Evolutionary conservation across 176 grass and related monocot genomes (phyloP).

Genomic region (Juncus effusus): DNA sequence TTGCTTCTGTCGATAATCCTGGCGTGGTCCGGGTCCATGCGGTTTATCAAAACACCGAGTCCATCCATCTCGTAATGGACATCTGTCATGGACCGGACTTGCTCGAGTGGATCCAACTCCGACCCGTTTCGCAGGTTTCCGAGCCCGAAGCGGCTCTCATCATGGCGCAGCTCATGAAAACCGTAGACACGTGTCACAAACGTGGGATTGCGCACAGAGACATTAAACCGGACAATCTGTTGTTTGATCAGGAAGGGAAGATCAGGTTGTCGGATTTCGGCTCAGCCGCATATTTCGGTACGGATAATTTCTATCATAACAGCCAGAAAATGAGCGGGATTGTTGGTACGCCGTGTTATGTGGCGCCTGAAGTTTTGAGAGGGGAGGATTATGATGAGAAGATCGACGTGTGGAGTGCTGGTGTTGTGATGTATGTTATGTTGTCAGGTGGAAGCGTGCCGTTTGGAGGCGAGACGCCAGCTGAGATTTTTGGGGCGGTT

Average conservation of each 20-base stretch:
- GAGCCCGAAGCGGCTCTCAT: conserved; percentile 48
- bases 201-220: conserved; percentile 72
- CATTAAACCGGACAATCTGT: conserved; percentile 86
- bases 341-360: conserved; percentile 82
- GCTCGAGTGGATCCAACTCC: conserved; percentile 53
- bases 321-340: conserved; percentile 37
- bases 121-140: conserved; percentile 39
- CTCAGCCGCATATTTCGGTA: conserved; percentile 51
- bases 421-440: conserved; percentile 65
- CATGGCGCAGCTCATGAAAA: conserved; percentile 49
- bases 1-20: conserved; percentile 52
- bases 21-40: conserved; percentile 51
- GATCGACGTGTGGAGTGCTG: conserved; percentile 87
- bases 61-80: conserved; percentile 77
- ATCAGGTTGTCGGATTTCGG: conserved; percentile 72
- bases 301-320: background rate
- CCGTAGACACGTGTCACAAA: conserved; percentile 61
- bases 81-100: conserved; percentile 64
- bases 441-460: conserved; percentile 67
- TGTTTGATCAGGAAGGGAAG: conserved; percentile 41
- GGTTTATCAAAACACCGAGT: conserved; percentile 49
- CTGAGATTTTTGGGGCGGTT: conserved; percentile 63
- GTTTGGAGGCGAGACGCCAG: conserved; percentile 60
- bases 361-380: conserved; percentile 79
- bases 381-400: conserved; percentile 71